phyloP scores from a whole-genome alignment of 2,329 filamentous ascomycete species.

The Apiospora phragmitis region DNA sequence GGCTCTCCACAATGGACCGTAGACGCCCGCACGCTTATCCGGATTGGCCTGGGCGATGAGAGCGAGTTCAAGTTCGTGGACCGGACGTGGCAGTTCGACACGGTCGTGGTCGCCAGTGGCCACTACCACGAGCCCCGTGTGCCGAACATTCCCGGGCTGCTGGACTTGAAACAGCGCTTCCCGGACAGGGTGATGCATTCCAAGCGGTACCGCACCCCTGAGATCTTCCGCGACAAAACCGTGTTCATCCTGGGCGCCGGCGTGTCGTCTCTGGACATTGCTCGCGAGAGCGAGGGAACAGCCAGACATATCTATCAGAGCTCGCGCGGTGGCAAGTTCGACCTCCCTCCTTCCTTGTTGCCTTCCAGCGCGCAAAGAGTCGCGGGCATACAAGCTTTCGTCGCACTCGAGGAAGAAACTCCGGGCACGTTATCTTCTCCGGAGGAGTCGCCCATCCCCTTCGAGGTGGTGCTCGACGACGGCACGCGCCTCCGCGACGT shows the following conservation, averaged over 20 bases:
- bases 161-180: slow-evolving; percentile 55
- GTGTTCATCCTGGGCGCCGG: slow-evolving; percentile 56
- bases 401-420: background rate
- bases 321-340: slow-evolving; percentile 60
- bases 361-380: slow-evolving; percentile 55
- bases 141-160: slow-evolving; percentile 60
- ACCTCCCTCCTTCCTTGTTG: slow-evolving; percentile 54
- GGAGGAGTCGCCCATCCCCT: slow-evolving; percentile 25
- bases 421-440: background rate
- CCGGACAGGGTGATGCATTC: slow-evolving; percentile 62
- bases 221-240: slow-evolving; percentile 54
- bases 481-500: slow-evolving; percentile 55
- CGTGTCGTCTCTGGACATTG: slow-evolving; percentile 44
- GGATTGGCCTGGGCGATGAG: background rate
- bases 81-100: slow-evolving; percentile 53
- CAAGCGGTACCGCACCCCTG: slow-evolving; percentile 68
- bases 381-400: slow-evolving; percentile 49
- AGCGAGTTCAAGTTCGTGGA: slow-evolving; percentile 26
- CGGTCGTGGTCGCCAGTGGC: slow-evolving; percentile 65
- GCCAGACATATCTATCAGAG: slow-evolving; percentile 48
- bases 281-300: slow-evolving; percentile 37
- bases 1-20: slow-evolving; percentile 47
- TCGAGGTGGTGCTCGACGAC: slow-evolving; percentile 50
- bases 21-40: slow-evolving; percentile 44
- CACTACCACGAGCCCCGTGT: slow-evolving; percentile 66